These are phyloP conservation scores for Cladosporium sp. DNA, from an alignment of 2,329 filamentous ascomycete species.

Conservation along the genomic window DNA sequence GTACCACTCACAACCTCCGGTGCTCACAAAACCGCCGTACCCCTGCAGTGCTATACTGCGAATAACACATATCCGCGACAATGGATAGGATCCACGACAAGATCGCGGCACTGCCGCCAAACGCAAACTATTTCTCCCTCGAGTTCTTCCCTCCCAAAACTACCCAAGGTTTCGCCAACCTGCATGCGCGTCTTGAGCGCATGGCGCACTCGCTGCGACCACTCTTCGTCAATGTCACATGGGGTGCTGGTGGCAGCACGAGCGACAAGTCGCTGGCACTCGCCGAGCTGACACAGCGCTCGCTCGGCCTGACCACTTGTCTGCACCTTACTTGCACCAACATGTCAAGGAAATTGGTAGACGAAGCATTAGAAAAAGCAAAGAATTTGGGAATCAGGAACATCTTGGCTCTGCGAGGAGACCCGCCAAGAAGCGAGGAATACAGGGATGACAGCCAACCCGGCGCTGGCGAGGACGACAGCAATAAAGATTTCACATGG, in stretches of 20 bases:
- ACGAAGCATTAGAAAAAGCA: conserved; percentile 84
- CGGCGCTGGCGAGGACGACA: conserved; percentile 56
- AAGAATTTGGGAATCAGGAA: conserved; percentile 89
- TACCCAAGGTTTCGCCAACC: conserved; percentile 88
- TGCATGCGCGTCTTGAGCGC: conserved; percentile 86
- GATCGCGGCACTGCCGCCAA: conserved; percentile 80
- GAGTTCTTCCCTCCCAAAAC: conserved; percentile 99
- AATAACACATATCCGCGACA: neutral
- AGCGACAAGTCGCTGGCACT: conserved; percentile 87
- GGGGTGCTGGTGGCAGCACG: conserved; percentile 93
- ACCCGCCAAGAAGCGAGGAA: conserved; percentile 84
- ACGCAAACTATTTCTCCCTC: conserved; percentile 85
- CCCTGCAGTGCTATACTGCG: conserved; percentile 3
- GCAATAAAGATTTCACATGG: conserved; percentile 78
- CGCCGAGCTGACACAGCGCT: conserved; percentile 89
- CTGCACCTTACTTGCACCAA: conserved; percentile 97
- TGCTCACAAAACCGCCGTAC: neutral
- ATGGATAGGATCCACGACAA: conserved; percentile 71
- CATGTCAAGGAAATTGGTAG: conserved; percentile 82
- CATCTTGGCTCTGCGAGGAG: conserved; percentile 85
- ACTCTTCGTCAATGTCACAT: conserved; percentile 94
- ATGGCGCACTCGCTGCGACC: conserved; percentile 90
- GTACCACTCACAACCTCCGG: neutral
- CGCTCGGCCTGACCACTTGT: conserved; percentile 88
- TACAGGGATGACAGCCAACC: conserved; percentile 63